Evolutionary conservation across 371 early-diverging fungal genomes (phyloP).

Genomic region (Syncephalis fuscata): DNA sequence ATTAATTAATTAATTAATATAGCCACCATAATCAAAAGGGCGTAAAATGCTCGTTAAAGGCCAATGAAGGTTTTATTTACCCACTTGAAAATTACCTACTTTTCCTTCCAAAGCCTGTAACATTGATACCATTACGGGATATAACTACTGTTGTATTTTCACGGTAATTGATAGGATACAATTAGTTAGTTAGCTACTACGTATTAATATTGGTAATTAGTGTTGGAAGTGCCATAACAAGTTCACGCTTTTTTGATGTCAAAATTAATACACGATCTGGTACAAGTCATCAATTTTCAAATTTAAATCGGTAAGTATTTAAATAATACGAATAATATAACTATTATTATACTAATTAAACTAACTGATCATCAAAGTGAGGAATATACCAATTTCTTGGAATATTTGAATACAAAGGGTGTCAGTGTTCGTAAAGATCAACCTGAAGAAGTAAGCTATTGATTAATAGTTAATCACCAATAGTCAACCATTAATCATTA

Average conservation of each 20-base stretch:
- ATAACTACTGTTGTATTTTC: slow-evolving; percentile 87
- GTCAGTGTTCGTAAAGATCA: slow-evolving; percentile 52
- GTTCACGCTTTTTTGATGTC: slow-evolving; percentile 83
- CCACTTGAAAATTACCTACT: slow-evolving; percentile 85
- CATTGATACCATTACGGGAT: slow-evolving; percentile 71
- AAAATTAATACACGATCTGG: slow-evolving; percentile 71
- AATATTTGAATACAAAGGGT: slow-evolving; percentile 63
- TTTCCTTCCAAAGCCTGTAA: slow-evolving; percentile 93
- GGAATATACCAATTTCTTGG: slow-evolving; percentile 69
- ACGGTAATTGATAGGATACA: slow-evolving; percentile 2
- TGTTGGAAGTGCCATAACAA: slow-evolving; percentile 44
- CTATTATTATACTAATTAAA: too few species aligned
- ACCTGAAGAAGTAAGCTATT: slow-evolving; percentile 48
- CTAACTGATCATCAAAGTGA: too few species aligned
- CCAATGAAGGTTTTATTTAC: slow-evolving; percentile 94
- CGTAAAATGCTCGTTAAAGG: slow-evolving; percentile 94
- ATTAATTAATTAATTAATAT: too few species aligned
- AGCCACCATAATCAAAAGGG: slow-evolving; percentile 64
- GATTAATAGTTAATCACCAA: slow-evolving; percentile 20
- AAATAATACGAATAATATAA: too few species aligned
- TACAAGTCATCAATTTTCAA: slow-evolving; percentile 69
- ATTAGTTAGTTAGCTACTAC: background rate
- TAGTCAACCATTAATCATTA: slow-evolving; percentile 20
- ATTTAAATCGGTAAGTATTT: slow-evolving; percentile 61
- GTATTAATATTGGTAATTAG: slow-evolving; percentile 22